Percentiles rank a stretch among this genome's conserved stretches.
Conservation (phyloP, 164 flowering plant genomes). For the Berberis thunbergii region DNA sequence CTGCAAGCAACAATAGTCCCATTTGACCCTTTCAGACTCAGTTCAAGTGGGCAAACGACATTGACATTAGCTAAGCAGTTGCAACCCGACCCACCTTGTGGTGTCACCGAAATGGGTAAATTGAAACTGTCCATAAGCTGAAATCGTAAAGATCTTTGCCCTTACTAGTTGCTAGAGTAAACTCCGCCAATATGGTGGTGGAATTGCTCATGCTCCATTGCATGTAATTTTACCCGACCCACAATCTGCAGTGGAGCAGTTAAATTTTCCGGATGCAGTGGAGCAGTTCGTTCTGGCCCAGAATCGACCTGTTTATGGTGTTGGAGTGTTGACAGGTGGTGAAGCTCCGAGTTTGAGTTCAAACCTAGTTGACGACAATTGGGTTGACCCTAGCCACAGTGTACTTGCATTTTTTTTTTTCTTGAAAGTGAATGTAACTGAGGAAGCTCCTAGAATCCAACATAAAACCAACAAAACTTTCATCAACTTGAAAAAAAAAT, state of each 20-base stretch:
- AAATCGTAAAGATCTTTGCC: constrained; percentile 29
- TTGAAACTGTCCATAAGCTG: constrained; percentile 36
- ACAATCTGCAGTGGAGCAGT: constrained; percentile 30
- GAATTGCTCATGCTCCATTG: constrained; percentile 24
- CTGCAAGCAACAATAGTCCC: constrained; percentile 8
- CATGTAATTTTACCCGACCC: constrained; percentile 21
- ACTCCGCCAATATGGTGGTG: constrained; percentile 34
- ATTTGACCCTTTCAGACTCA: constrained; percentile 5
- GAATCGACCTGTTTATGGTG: constrained; percentile 29
- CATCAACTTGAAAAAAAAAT: no score
- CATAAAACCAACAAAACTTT: no score
- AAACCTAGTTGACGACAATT: constrained; percentile 18
- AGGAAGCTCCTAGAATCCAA: no score
- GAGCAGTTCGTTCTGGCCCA: constrained; percentile 38
- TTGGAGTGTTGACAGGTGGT: constrained; percentile 1
- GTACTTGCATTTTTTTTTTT: neutral
- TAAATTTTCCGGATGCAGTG: constrained; percentile 13
- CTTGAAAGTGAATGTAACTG: no score
- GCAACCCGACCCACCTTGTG: constrained; percentile 9
- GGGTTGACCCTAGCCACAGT: constrained; percentile 14
- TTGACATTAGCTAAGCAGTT: constrained; percentile 14
- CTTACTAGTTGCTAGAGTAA: constrained; percentile 15
- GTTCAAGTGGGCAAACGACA: constrained; percentile 13
- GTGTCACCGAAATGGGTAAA: constrained; percentile 9
- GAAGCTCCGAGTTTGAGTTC: constrained; percentile 14